phyloP scores from a whole-genome alignment of 176 grass and related monocot species.

The Poa pratensis region DNA sequence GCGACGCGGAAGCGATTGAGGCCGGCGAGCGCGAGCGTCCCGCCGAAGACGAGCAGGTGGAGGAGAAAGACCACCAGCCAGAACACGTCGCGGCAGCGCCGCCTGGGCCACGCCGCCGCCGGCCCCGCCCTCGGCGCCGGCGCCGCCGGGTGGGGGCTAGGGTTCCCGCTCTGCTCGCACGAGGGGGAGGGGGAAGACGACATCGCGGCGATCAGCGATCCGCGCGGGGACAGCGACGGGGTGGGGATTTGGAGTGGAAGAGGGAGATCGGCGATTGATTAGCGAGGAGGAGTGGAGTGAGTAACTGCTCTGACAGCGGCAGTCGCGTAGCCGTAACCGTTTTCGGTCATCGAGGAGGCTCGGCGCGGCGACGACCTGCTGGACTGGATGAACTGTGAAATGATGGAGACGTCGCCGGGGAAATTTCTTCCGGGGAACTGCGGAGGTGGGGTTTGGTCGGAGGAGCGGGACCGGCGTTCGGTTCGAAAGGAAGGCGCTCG shows the following conservation, averaged over 20 bases:
- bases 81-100: slow-evolving; percentile 89
- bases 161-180: slow-evolving; percentile 44
- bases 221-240: slow-evolving; percentile 8
- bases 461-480: slow-evolving; percentile 21
- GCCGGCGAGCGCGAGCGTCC: slow-evolving; percentile 64
- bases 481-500: background rate
- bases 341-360: slow-evolving; percentile 28
- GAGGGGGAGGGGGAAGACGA: background rate
- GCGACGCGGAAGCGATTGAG: slow-evolving; percentile 78
- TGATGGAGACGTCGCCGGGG: slow-evolving; percentile 40
- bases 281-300: too few species aligned
- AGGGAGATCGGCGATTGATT: slow-evolving; percentile 9
- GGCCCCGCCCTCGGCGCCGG: background rate
- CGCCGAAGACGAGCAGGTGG: slow-evolving; percentile 78
- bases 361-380: slow-evolving; percentile 21
- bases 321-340: slow-evolving; percentile 19
- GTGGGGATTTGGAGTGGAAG: background rate
- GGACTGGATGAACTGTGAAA: background rate
- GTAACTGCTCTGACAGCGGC: too few species aligned
- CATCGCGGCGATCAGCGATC: slow-evolving; percentile 44
- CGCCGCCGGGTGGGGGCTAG: slow-evolving; percentile 36
- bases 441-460: too few species aligned
- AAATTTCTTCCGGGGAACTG: background rate
- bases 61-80: slow-evolving; percentile 88
- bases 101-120: slow-evolving; percentile 44